Conservation (phyloP, 805 yeast species). For the Kodamaea laetipori region DNA sequence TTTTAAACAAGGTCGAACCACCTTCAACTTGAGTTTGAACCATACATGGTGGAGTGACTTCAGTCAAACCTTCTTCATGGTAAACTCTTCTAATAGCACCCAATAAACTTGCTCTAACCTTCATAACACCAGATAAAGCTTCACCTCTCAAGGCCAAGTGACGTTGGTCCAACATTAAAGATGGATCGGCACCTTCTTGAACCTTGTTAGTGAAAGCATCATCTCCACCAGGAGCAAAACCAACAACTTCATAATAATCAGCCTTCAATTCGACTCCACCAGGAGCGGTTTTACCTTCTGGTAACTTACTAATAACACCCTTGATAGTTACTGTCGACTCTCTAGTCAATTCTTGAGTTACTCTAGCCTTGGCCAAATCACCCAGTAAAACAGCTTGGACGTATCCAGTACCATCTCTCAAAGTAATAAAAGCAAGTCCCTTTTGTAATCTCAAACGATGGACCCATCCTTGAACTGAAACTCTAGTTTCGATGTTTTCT, state of each 20-base stretch:
- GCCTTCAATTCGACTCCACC: slow-evolving; percentile 94
- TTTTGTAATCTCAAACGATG: slow-evolving; percentile 93
- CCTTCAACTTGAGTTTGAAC: slow-evolving; percentile 99
- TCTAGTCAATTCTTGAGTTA: slow-evolving; percentile 79
- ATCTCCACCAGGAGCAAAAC: slow-evolving; percentile 95
- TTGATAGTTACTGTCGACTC: slow-evolving; percentile 81
- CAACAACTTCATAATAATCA: slow-evolving; percentile 86
- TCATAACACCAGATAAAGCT: slow-evolving; percentile 87
- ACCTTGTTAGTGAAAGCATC: slow-evolving; percentile 94
- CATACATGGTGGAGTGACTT: slow-evolving; percentile 99
- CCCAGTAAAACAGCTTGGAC: slow-evolving; percentile 87
- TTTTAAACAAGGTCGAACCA: slow-evolving; percentile 91
- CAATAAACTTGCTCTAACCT: slow-evolving; percentile 84
- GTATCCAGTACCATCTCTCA: slow-evolving; percentile 94
- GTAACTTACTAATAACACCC: slow-evolving; percentile 81
- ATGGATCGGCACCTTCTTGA: slow-evolving; percentile 92
- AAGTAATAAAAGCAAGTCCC: slow-evolving; percentile 84
- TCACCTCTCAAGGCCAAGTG: slow-evolving; percentile 97
- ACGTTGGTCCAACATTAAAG: slow-evolving; percentile 89
- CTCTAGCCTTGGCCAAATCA: slow-evolving; percentile 87
- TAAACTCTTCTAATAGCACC: slow-evolving; percentile 75
- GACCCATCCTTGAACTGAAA: slow-evolving; percentile 88
- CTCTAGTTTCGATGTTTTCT: slow-evolving; percentile 65
- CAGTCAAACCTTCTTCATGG: slow-evolving; percentile 71
- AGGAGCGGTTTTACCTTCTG: slow-evolving; percentile 96